Percentiles rank a stretch among this genome's conserved stretches.
These are phyloP conservation scores for Zoysia japonica DNA, from an alignment of 176 grass and related monocot genomes.

Conservation along the genomic window DNA sequence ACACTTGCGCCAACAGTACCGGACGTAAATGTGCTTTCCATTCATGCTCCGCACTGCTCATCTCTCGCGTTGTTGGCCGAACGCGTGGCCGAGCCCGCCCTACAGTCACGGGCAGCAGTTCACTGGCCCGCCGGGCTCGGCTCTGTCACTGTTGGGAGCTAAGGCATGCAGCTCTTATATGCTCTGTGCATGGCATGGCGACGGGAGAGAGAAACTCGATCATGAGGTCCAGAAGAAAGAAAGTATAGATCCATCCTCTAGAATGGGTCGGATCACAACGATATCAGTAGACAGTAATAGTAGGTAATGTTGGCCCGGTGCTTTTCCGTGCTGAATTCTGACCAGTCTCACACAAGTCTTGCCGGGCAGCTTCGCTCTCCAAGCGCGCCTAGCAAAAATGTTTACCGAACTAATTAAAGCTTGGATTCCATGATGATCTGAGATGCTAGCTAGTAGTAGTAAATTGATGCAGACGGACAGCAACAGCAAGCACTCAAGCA, in stretches of 20 bases:
- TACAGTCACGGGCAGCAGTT: neutral
- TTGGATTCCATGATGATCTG: neutral
- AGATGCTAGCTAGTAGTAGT: too few relatives aligned
- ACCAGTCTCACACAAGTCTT: neutral
- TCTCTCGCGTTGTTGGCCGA: neutral
- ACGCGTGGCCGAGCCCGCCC: neutral
- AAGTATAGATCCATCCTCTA: too few relatives aligned
- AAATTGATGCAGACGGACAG: neutral
- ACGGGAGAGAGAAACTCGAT: too few relatives aligned
- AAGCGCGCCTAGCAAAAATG: too few relatives aligned
- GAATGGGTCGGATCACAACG: too few relatives aligned
- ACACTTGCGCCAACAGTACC: slow-evolving; percentile 28
- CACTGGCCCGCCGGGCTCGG: neutral
- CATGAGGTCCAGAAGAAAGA: too few relatives aligned
- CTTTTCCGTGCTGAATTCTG: neutral
- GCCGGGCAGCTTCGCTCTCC: too few relatives aligned
- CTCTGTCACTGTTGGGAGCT: too few relatives aligned
- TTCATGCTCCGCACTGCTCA: neutral
- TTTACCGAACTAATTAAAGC: neutral
- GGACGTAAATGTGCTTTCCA: slow-evolving; percentile 41
- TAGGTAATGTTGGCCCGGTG: too few relatives aligned
- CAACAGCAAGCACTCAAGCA: neutral
- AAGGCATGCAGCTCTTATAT: too few relatives aligned
- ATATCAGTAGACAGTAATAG: too few relatives aligned
- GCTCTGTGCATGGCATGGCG: too few relatives aligned